These are phyloP conservation scores for Marchantia paleacea DNA, from an alignment of 225 moss, liverwort and hornwort genomes.

Conservation along the genomic window DNA sequence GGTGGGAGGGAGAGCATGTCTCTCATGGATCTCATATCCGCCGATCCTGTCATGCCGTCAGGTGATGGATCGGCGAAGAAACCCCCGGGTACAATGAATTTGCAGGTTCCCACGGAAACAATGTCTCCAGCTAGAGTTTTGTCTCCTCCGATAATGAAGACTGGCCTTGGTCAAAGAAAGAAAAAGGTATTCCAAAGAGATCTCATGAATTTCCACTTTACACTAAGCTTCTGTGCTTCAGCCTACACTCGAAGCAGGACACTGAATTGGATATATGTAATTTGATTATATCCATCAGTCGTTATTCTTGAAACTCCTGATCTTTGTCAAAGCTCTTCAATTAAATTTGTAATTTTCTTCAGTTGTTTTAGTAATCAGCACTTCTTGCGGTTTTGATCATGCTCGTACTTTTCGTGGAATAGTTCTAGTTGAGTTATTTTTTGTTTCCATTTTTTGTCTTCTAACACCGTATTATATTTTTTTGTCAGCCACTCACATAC, in stretches of 20 bases:
- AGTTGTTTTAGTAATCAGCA: not conserved
- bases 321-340: not conserved
- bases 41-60: conserved; percentile 68
- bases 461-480: conserved; percentile 4
- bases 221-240: not conserved
- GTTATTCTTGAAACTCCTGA: not conserved
- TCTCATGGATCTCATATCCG: conserved; percentile 92
- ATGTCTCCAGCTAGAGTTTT: conserved; percentile 57
- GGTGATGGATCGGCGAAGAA: conserved; percentile 71
- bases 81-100: conserved; percentile 51
- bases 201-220: not conserved
- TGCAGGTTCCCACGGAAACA: conserved; percentile 58
- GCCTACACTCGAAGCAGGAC: too few relatives aligned
- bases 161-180: conserved; percentile 78
- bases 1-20: conserved; percentile 38
- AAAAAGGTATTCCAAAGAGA: conserved; percentile 55
- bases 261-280: not conserved
- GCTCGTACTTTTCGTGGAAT: not conserved
- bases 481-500: conserved; percentile 45
- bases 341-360: not conserved
- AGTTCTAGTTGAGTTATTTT: not conserved
- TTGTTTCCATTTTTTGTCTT: not conserved
- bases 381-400: not conserved
- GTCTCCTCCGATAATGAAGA: conserved; percentile 49
- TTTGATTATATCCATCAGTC: not conserved